phyloP scores from a whole-genome alignment of 495 filamentous ascomycete genomes.

The Hypoxylon fragiforme region DNA sequence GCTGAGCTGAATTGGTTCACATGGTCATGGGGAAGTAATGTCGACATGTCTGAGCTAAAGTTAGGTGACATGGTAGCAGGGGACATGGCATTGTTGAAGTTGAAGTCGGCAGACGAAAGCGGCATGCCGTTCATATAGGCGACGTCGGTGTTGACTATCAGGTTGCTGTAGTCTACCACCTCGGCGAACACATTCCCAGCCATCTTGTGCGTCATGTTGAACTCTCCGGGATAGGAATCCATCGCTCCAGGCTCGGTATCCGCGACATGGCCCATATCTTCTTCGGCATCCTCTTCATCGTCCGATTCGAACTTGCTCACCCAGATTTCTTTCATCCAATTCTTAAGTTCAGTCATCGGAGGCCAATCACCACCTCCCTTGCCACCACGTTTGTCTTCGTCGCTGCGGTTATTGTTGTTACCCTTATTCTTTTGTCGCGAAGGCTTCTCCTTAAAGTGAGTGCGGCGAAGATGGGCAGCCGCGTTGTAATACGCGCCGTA shows the following conservation, averaged over 20 bases:
- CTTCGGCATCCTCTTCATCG: slow-evolving; percentile 39
- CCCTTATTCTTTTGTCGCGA: slow-evolving; percentile 46
- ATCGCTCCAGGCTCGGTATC: slow-evolving; percentile 13
- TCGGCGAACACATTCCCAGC: slow-evolving; percentile 28
- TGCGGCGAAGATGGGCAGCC: slow-evolving; percentile 85
- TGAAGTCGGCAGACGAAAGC: slow-evolving; percentile 47
- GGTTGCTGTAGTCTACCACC: slow-evolving; percentile 34
- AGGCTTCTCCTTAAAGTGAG: slow-evolving; percentile 70
- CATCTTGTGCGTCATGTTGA: slow-evolving; percentile 30
- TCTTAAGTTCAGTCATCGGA: slow-evolving; percentile 76
- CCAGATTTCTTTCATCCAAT: slow-evolving; percentile 76
- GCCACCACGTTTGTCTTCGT: slow-evolving; percentile 68
- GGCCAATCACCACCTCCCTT: slow-evolving; percentile 85
- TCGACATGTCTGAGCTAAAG: slow-evolving; percentile 25
- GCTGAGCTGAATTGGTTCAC: slow-evolving; percentile 42
- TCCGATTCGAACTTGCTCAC: slow-evolving; percentile 42
- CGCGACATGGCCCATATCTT: slow-evolving; percentile 35
- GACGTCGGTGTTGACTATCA: slow-evolving; percentile 33
- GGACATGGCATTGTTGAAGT: slow-evolving; percentile 32
- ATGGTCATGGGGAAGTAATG: slow-evolving; percentile 26
- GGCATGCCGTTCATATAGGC: slow-evolving; percentile 39
- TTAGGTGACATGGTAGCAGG: slow-evolving; percentile 30
- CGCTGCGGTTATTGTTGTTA: slow-evolving; percentile 37
- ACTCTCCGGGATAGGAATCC: slow-evolving; percentile 26
- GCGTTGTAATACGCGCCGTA: slow-evolving; percentile 97